phyloP scores from a whole-genome alignment of 768 basidiomycete species.

The Kondoa subrosea region DNA sequence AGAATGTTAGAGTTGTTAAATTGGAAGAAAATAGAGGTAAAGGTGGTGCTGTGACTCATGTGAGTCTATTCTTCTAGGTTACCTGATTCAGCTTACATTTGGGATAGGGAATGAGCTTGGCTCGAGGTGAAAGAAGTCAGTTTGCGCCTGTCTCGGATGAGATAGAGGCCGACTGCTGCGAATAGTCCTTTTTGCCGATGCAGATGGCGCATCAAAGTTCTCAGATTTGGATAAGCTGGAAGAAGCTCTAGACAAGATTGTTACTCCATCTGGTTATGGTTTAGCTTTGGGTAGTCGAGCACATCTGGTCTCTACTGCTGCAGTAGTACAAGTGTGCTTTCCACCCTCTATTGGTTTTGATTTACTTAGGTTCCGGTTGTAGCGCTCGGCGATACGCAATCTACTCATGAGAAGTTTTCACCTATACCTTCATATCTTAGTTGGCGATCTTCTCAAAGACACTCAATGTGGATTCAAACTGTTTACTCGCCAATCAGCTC shows the following conservation, averaged over 20 bases:
- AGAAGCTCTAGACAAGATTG: slow-evolving; percentile 43
- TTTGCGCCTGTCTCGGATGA: too few relatives aligned
- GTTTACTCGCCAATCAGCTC: slow-evolving; percentile 66
- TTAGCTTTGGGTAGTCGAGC: slow-evolving; percentile 72
- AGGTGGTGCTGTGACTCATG: slow-evolving; percentile 77
- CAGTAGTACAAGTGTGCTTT: slow-evolving; percentile 68
- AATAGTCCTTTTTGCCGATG: slow-evolving; percentile 89
- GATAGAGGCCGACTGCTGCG: too few relatives aligned
- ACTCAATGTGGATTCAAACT: slow-evolving; percentile 97
- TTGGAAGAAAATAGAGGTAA: slow-evolving; percentile 73
- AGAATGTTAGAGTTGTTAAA: slow-evolving; percentile 41
- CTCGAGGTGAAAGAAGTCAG: slow-evolving; percentile 53
- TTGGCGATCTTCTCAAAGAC: slow-evolving; percentile 76
- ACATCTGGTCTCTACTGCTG: slow-evolving; percentile 78
- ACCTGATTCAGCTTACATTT: background rate
- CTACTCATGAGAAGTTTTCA: slow-evolving; percentile 88
- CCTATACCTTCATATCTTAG: slow-evolving; percentile 68
- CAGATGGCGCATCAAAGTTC: slow-evolving; percentile 82
- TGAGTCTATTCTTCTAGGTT: slow-evolving; percentile 19
- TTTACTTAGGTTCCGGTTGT: background rate
- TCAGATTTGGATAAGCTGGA: slow-evolving; percentile 66
- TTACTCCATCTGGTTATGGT: slow-evolving; percentile 37
- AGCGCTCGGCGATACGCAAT: slow-evolving; percentile 80
- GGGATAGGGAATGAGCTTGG: slow-evolving; percentile 54
- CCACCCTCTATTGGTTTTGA: background rate